Percentiles rank a stretch among this genome's conserved stretches.
Evolutionary conservation across 2,329 filamentous ascomycete species (phyloP).

Genomic region (Fusarium sp.): DNA sequence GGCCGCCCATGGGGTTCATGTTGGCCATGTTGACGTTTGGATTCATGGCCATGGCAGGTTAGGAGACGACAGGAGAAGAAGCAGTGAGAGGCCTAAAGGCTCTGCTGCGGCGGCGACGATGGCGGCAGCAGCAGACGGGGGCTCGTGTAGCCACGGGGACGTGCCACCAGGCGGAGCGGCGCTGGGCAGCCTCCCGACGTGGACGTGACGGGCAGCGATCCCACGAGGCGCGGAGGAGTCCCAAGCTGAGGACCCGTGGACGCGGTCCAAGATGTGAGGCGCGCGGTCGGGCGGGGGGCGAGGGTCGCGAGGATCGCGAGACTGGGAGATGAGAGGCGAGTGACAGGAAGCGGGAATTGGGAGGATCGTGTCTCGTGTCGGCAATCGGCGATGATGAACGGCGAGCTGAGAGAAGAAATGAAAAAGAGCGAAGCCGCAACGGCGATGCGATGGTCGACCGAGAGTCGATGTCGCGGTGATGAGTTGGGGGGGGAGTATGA

Average conservation of each 20-base stretch:
- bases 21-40: constrained; percentile 73
- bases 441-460: constrained; percentile 38
- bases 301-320: constrained; percentile 42
- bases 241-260: constrained; percentile 31
- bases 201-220: constrained; percentile 48
- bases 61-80: constrained; percentile 31
- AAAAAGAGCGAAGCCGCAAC: constrained; percentile 21
- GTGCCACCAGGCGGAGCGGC: constrained; percentile 50
- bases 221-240: constrained; percentile 38
- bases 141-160: constrained; percentile 49
- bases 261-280: constrained; percentile 44
- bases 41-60: constrained; percentile 62
- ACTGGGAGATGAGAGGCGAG: constrained; percentile 38
- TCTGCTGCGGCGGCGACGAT: constrained; percentile 37
- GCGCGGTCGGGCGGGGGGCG: constrained; percentile 36
- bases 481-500: constrained; percentile 28
- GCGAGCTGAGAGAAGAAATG: constrained; percentile 19
- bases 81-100: constrained; percentile 37
- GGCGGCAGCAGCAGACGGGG: constrained; percentile 36
- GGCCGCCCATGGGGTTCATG: constrained; percentile 77
- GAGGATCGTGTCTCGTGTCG: constrained; percentile 35
- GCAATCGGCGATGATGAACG: constrained; percentile 25
- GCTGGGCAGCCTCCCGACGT: constrained; percentile 49
- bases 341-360: constrained; percentile 34
- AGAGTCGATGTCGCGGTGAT: constrained; percentile 40